Evolutionary conservation across 768 basidiomycete species (phyloP).

Genomic region (Omphalotus guepiniiformis): DNA sequence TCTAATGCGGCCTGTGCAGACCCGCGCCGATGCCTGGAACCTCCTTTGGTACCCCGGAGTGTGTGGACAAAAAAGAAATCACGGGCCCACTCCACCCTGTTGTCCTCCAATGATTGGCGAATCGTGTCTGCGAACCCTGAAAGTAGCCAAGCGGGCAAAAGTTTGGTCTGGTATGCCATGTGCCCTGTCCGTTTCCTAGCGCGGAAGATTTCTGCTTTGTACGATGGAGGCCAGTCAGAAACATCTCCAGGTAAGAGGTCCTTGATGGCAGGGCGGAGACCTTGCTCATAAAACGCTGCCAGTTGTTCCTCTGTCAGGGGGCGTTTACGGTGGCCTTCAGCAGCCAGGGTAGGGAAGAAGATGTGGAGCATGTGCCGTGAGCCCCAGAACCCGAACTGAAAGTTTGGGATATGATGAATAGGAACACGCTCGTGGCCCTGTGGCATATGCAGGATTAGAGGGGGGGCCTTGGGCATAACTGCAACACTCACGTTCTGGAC

Average conservation of each 20-base stretch:
- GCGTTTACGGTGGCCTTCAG: not conserved
- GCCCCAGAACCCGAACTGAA: constrained; percentile 20
- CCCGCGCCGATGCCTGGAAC: too few relatives aligned
- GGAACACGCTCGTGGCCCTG: constrained; percentile 1
- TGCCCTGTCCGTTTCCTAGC: constrained; percentile 15
- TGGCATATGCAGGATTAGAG: not conserved
- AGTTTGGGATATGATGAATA: constrained; percentile 25
- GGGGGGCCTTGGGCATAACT: not conserved
- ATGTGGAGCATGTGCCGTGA: constrained; percentile 16
- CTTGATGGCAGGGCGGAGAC: constrained; percentile 20
- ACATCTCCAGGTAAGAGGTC: not conserved
- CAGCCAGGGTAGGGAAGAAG: constrained; percentile 23
- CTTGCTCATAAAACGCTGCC: constrained; percentile 18
- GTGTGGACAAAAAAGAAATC: too few relatives aligned
- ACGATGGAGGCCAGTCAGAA: constrained; percentile 23
- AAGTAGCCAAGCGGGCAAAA: too few relatives aligned
- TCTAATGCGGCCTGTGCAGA: too few relatives aligned
- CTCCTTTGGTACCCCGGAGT: too few relatives aligned
- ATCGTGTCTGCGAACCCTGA: too few relatives aligned
- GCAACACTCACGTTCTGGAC: not conserved
- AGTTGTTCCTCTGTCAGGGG: constrained; percentile 11
- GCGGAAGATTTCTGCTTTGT: constrained; percentile 17
- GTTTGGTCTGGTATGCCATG: constrained; percentile 15
- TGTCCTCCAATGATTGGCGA: too few relatives aligned
- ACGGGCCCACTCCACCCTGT: too few relatives aligned